Evolutionary conservation across 2,329 filamentous ascomycete genomes (phyloP).

Genomic region (Didymella pomorum): DNA sequence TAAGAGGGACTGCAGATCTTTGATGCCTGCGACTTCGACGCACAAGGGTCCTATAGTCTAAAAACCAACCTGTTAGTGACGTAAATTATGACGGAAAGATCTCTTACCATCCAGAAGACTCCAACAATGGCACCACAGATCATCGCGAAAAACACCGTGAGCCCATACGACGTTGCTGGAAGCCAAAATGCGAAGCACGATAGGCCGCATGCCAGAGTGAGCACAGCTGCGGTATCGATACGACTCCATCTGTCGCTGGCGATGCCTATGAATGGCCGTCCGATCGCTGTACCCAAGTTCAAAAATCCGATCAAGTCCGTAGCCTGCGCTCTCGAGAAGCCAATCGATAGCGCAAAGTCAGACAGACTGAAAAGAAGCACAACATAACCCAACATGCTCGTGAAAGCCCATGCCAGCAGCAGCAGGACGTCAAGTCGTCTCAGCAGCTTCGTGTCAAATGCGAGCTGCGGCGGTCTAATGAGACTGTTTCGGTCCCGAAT

Average conservation of each 20-base stretch:
- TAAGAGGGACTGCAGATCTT: not conserved
- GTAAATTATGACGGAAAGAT: not conserved
- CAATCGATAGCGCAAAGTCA: slow-evolving; percentile 55
- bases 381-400: slow-evolving; percentile 58
- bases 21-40: slow-evolving; percentile 1
- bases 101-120: not conserved
- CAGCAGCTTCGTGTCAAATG: slow-evolving; percentile 34
- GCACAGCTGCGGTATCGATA: slow-evolving; percentile 30
- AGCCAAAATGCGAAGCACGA: not conserved
- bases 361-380: slow-evolving; percentile 56
- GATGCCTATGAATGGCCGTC: slow-evolving; percentile 55
- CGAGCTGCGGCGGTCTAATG: slow-evolving; percentile 42
- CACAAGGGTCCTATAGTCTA: not conserved
- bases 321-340: slow-evolving; percentile 51
- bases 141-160: not conserved
- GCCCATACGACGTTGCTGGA: not conserved
- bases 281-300: slow-evolving; percentile 57
- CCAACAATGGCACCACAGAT: not conserved
- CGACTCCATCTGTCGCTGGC: slow-evolving; percentile 55
- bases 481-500: slow-evolving; percentile 44
- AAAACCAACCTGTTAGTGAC: not conserved
- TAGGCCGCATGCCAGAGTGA: not conserved
- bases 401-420: slow-evolving; percentile 52
- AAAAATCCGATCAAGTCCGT: slow-evolving; percentile 52
- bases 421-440: slow-evolving; percentile 43